Conservation (phyloP, 257 asterid genomes). For the Linaria vulgaris region DNA sequence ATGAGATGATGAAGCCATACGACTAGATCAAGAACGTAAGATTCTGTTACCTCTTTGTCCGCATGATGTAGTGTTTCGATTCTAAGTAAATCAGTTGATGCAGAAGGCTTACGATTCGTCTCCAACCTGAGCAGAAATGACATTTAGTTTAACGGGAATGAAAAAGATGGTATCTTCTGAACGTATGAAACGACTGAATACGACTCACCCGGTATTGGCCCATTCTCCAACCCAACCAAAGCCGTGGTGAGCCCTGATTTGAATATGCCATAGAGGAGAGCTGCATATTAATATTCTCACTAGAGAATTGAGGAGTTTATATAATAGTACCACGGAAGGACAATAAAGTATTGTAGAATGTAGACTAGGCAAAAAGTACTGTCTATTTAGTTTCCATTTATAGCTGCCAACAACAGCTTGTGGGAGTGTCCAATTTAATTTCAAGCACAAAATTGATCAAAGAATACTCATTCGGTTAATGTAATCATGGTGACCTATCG, state of each 20-base stretch:
- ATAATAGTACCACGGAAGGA: too few relatives aligned
- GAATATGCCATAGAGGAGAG: not conserved
- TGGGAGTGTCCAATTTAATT: too few relatives aligned
- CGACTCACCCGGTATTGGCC: slow-evolving; percentile 92
- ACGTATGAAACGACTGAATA: too few relatives aligned
- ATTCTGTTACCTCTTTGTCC: slow-evolving; percentile 76
- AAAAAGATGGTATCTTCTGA: too few relatives aligned
- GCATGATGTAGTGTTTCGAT: slow-evolving; percentile 86
- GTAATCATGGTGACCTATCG: too few relatives aligned
- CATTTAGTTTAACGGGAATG: not conserved
- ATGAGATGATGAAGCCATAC: slow-evolving; percentile 86
- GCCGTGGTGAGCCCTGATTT: slow-evolving; percentile 93
- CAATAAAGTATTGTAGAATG: not conserved
- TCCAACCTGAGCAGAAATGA: slow-evolving; percentile 51
- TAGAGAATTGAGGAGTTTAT: too few relatives aligned
- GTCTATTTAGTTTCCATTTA: too few relatives aligned
- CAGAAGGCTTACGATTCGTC: slow-evolving; percentile 52
- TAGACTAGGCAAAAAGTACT: too few relatives aligned
- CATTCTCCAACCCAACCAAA: slow-evolving; percentile 99
- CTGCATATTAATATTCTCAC: too few relatives aligned
- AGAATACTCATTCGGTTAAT: too few relatives aligned
- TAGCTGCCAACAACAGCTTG: too few relatives aligned
- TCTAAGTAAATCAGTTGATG: slow-evolving; percentile 61
- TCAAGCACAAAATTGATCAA: too few relatives aligned
- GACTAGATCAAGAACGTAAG: slow-evolving; percentile 71